A percentile compares a stretch with the other conserved stretches of the same genome.
phyloP scores from a whole-genome alignment of 129 eudicot genomes.

The Lonicera japonica region DNA sequence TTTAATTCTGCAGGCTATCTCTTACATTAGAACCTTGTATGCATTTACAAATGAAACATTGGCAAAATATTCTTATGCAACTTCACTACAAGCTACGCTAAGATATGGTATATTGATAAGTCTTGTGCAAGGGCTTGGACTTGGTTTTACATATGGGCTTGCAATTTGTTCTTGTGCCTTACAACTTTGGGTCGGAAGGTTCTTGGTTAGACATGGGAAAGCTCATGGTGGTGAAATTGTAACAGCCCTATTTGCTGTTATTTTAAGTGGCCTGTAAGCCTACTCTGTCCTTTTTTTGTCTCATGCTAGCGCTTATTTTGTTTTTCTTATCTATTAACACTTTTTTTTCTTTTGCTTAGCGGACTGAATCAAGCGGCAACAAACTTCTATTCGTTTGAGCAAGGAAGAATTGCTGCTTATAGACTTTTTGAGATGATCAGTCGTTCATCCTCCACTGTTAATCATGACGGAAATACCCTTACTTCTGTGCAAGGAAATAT shows the following conservation, averaged over 20 bases:
- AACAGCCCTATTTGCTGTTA: slow-evolving; percentile 85
- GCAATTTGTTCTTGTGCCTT: slow-evolving; percentile 98
- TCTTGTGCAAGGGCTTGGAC: slow-evolving; percentile 99
- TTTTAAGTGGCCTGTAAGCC: slow-evolving; percentile 94
- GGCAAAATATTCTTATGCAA: slow-evolving; percentile 93
- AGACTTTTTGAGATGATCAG: slow-evolving; percentile 95
- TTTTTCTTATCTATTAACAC: slow-evolving; percentile 7
- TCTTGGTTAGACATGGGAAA: slow-evolving; percentile 64
- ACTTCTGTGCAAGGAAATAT: slow-evolving; percentile 79
- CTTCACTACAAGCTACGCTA: slow-evolving; percentile 87
- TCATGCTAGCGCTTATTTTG: background rate
- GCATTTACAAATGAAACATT: slow-evolving; percentile 90
- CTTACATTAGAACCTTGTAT: slow-evolving; percentile 79
- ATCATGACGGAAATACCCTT: slow-evolving; percentile 77
- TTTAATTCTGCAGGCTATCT: slow-evolving; percentile 61
- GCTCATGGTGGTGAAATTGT: slow-evolving; percentile 94
- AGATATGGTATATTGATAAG: slow-evolving; percentile 93
- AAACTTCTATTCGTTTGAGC: slow-evolving; percentile 93
- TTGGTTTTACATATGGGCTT: slow-evolving; percentile 95
- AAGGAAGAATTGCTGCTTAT: slow-evolving; percentile 97
- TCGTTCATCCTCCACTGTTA: slow-evolving; percentile 70
- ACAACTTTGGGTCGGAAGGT: slow-evolving; percentile 95
- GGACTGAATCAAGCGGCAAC: slow-evolving; percentile 98
- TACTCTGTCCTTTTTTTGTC: background rate
- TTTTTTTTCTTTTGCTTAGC: slow-evolving; percentile 31